A percentile compares a stretch with the other conserved stretches of the same genome.
These are phyloP conservation scores for Fusarium sulawesiense DNA, from an alignment of 2,329 filamentous ascomycete species.

Conservation along the genomic window DNA sequence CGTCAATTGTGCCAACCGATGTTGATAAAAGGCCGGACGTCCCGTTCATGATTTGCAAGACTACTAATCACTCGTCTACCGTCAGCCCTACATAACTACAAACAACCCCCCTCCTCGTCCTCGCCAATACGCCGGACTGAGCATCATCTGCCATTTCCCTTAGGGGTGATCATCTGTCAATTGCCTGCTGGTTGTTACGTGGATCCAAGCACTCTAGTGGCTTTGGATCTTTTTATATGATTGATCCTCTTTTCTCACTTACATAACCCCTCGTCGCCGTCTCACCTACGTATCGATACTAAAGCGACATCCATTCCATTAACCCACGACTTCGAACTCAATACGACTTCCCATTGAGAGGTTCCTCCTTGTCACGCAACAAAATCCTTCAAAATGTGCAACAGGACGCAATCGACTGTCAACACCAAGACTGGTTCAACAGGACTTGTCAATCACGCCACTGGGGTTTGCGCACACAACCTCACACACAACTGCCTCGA, in stretches of 20 bases:
- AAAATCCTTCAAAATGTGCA: background rate
- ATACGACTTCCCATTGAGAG: background rate
- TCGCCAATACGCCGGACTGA: background rate
- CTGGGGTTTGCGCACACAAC: constrained; percentile 42
- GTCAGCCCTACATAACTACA: constrained; percentile 43
- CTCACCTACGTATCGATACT: background rate
- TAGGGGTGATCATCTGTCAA: background rate
- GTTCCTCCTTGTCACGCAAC: background rate
- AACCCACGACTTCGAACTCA: background rate
- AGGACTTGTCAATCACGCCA: constrained; percentile 36
- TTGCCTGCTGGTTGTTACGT: background rate
- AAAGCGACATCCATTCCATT: background rate
- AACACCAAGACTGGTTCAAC: constrained; percentile 6
- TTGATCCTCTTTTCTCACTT: background rate
- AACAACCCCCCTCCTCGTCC: background rate
- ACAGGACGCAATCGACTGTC: constrained; percentile 11
- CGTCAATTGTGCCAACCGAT: constrained; percentile 20
- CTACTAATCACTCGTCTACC: constrained; percentile 21
- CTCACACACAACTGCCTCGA: constrained; percentile 42
- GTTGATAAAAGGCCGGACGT: constrained; percentile 40
- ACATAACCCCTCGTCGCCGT: background rate
- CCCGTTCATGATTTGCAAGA: constrained; percentile 32
- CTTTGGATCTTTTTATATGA: constrained; percentile 6
- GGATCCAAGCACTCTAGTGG: background rate
- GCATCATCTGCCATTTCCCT: constrained; percentile 5